phyloP scores from a whole-genome alignment of 441 rosid species.

The Pelargonium fulgidum region DNA sequence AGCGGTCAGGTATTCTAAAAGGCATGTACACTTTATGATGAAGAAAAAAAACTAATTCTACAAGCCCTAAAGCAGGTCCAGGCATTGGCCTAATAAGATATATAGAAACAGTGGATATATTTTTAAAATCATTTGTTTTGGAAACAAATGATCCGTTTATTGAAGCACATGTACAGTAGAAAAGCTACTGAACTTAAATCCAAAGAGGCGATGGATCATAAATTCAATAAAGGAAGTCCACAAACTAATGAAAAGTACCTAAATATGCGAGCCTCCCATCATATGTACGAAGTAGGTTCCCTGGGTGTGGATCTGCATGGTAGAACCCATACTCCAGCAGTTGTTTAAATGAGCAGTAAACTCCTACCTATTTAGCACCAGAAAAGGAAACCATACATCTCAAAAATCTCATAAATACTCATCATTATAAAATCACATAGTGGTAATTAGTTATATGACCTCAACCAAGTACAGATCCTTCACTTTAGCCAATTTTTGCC shows the following conservation, averaged over 20 bases:
- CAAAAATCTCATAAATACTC: background rate
- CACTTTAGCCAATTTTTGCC: constrained; percentile 69
- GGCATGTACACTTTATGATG: background rate
- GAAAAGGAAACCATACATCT: constrained; percentile 10
- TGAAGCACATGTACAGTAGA: background rate
- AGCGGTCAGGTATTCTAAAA: background rate
- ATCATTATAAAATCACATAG: background rate
- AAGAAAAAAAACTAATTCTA: background rate
- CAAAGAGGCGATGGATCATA: background rate
- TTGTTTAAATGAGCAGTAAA: constrained; percentile 92
- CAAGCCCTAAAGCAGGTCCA: background rate
- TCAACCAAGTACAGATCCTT: constrained; percentile 78
- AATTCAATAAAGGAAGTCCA: background rate
- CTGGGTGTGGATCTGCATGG: constrained; percentile 99
- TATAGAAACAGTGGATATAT: background rate
- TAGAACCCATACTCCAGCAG: constrained; percentile 91
- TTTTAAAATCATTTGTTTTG: background rate
- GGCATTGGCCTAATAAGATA: background rate
- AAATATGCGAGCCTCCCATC: constrained; percentile 90
- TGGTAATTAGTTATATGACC: constrained; percentile 34
- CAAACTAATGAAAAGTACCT: constrained; percentile 36
- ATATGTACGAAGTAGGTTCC: constrained; percentile 80
- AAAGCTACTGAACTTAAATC: background rate
- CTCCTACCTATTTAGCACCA: constrained; percentile 62
- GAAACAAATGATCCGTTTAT: background rate